Evolutionary conservation across 1,284 basidiomycete genomes (phyloP), one percentile per base, ranked within the genome.

Genomic region (Cerrena zonata): DNA sequence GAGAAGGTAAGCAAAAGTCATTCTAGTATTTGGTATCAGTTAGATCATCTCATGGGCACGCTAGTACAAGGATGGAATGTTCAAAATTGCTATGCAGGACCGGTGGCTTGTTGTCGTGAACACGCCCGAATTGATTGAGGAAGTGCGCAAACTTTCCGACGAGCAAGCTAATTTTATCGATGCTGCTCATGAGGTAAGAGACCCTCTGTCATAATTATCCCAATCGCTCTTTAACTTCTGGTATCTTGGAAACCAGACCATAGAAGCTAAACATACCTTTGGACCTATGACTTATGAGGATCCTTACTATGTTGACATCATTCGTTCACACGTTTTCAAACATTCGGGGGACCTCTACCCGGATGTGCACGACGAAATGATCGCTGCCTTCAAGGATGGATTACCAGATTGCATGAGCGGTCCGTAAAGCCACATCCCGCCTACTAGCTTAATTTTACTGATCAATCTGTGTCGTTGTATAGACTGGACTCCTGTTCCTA

Each of bases 11-110:
- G 60, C 10, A 40, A 11, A 13, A 34, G 5, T 12, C 43, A 5
- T 41, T 26, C 43, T 26, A n/a, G 11, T n/a, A 36, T n/a, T 10
- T 36, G 11, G 10, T 10, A n/a, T n/a, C n/a, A 10, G n/a, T n/a
- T 10, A 36, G 34, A 21, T 18, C 13, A 15, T 39, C 5, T 5
- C 13, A 18, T 5, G 4, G 13, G 41, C 15, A 34, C 25, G 15
- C 5, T 23, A 47, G 46, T 38, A 47, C 19, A 36, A 39, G n/a
- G 46, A 36, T 22, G 43, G 44, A 4, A 25, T 50, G 21, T 58
- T 71, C 58, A 70, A 66, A 57, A 57, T 75, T 15, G 64, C 75
- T 0, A 62, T 67, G 55, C 55, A 67, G 38, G 65, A 68, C 15
- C 50, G 54, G 19, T 69, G 65, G 65, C 50, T 64, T 3, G 61